phyloP scores from a whole-genome alignment of 371 early-diverging fungal species.

The Capniomyces stellatus region DNA sequence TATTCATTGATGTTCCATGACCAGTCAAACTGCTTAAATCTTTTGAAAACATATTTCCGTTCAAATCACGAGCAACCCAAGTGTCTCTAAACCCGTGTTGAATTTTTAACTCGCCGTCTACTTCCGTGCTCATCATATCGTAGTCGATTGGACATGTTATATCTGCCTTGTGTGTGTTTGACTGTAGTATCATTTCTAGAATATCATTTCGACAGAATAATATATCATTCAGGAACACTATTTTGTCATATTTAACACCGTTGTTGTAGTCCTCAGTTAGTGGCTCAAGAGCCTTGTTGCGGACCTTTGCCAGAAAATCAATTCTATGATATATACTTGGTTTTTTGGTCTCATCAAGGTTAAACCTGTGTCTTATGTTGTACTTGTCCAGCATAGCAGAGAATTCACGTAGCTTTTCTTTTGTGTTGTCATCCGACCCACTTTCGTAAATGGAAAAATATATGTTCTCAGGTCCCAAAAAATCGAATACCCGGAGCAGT shows the following conservation, averaged over 20 bases:
- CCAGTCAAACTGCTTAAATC: slow-evolving; percentile 8
- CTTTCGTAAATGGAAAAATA: slow-evolving; percentile 25
- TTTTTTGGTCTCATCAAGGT: slow-evolving; percentile 4
- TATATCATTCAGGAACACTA: slow-evolving; percentile 31
- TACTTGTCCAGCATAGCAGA: slow-evolving; percentile 6
- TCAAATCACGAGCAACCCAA: slow-evolving; percentile 30
- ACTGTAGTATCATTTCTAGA: slow-evolving; percentile 27
- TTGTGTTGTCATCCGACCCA: slow-evolving; percentile 24
- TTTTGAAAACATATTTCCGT: slow-evolving; percentile 16
- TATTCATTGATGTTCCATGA: neutral
- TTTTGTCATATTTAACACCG: slow-evolving; percentile 6
- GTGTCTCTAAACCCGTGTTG: slow-evolving; percentile 24
- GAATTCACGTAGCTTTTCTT: slow-evolving; percentile 11
- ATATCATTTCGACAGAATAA: slow-evolving; percentile 27
- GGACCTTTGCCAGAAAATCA: slow-evolving; percentile 27
- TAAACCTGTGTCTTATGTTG: slow-evolving; percentile 10
- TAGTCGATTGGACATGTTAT: slow-evolving; percentile 29
- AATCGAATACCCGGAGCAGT: slow-evolving; percentile 11
- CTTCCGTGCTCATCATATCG: neutral
- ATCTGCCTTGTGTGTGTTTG: slow-evolving; percentile 14
- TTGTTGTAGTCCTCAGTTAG: slow-evolving; percentile 1
- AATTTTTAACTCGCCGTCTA: neutral
- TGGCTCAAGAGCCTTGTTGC: slow-evolving; percentile 28
- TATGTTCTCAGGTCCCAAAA: slow-evolving; percentile 11
- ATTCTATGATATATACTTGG: slow-evolving; percentile 21